These are phyloP conservation scores for Penicillium tannophilum DNA, from an alignment of 495 filamentous ascomycete species.

Conservation along the genomic window DNA sequence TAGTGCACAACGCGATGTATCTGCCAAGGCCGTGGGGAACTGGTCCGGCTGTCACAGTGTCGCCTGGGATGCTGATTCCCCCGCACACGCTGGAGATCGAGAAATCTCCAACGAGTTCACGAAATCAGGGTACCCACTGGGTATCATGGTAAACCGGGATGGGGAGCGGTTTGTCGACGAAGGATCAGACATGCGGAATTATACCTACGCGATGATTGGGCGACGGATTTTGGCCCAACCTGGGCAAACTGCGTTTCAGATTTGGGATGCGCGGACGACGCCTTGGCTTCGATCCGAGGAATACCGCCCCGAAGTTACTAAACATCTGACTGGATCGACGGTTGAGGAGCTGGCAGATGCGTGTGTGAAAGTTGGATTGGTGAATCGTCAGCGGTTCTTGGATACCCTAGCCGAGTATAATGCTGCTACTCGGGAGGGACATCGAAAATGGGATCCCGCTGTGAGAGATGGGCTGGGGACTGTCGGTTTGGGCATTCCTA, in stretches of 20 bases:
- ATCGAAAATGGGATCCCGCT: conserved; percentile 51
- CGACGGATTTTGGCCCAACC: conserved; percentile 57
- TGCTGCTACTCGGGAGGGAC: conserved; percentile 38
- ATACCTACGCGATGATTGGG: conserved; percentile 65
- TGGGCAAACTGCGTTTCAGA: conserved; percentile 57
- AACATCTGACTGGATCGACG: conserved; percentile 47
- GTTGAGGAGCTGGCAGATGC: conserved; percentile 57
- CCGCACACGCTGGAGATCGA: conserved; percentile 51
- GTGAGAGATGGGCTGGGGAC: conserved; percentile 60
- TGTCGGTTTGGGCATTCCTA: conserved; percentile 42
- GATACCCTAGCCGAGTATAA: conserved; percentile 56
- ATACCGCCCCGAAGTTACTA: conserved; percentile 56
- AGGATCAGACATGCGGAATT: conserved; percentile 62
- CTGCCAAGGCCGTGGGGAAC: conserved; percentile 53
- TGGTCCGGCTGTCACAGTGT: conserved; percentile 64
- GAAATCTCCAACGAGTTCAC: conserved; percentile 63
- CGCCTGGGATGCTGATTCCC: conserved; percentile 63
- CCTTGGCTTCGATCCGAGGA: conserved; percentile 57
- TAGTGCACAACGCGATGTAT: conserved; percentile 50
- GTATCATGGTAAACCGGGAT: conserved; percentile 59
- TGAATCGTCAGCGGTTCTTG: conserved; percentile 42
- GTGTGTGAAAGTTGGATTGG: conserved; percentile 44
- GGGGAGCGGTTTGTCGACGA: conserved; percentile 66
- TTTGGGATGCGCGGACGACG: conserved; percentile 57
- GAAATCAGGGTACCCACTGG: conserved; percentile 66